Percentiles rank a stretch among this genome's conserved stretches.
phyloP scores from a whole-genome alignment of 2,329 filamentous ascomycete genomes.

The Fusarium sp. region DNA sequence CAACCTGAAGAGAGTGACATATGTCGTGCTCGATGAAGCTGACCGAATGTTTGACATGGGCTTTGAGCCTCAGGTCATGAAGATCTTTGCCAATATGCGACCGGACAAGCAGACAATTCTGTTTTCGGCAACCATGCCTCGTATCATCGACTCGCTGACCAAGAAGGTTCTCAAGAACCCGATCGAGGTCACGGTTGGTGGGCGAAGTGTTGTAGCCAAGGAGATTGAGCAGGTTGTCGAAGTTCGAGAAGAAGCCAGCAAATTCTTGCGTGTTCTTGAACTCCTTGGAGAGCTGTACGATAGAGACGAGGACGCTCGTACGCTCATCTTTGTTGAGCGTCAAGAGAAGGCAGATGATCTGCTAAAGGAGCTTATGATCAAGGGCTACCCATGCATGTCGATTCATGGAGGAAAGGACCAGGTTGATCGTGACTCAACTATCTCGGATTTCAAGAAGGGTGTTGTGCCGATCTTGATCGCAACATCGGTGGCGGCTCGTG shows the following conservation, averaged over 20 bases:
- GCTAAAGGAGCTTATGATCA: conserved; percentile 81
- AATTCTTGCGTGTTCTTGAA: conserved; percentile 86
- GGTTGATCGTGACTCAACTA: conserved; percentile 90
- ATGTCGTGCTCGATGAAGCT: conserved; percentile 95
- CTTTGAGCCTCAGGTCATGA: conserved; percentile 98
- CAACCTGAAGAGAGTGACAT: conserved; percentile 88
- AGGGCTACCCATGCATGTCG: conserved; percentile 91
- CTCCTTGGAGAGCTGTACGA: conserved; percentile 89
- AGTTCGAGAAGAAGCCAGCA: conserved; percentile 82
- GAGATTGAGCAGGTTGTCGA: conserved; percentile 96
- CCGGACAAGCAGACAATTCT: conserved; percentile 94
- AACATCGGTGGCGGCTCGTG: conserved; percentile 94
- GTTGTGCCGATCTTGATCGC: conserved; percentile 91
- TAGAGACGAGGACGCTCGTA: conserved; percentile 88
- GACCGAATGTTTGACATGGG: conserved; percentile 99
- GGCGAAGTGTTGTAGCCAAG: conserved; percentile 85
- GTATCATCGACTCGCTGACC: conserved; percentile 90
- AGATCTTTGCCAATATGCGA: conserved; percentile 91
- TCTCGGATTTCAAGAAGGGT: conserved; percentile 93
- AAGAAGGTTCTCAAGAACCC: conserved; percentile 89
- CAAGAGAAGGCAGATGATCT: conserved; percentile 90
- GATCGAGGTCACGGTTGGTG: conserved; percentile 92
- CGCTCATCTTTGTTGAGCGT: conserved; percentile 90
- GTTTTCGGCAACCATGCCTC: conserved; percentile 96
- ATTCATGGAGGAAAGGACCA: conserved; percentile 96